Evolutionary conservation across 176 grass and related monocot genomes (phyloP).

Genomic region (Miscanthus lutarioriparius): DNA sequence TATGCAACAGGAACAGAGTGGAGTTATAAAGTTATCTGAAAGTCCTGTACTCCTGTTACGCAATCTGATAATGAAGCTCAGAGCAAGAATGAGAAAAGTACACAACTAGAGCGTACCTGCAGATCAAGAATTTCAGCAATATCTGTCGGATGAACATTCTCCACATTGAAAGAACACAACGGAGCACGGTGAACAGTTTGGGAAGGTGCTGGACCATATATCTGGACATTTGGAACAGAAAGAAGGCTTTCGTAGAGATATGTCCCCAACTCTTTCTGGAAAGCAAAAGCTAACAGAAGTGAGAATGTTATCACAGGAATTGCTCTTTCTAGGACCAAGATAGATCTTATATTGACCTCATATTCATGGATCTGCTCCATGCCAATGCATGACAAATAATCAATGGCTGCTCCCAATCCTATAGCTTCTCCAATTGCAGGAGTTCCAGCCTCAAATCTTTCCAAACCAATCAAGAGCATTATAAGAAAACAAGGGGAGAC

Average conservation of each 20-base stretch:
- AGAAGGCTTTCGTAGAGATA: conserved; percentile 49
- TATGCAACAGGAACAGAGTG: neutral
- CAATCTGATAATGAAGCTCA: neutral
- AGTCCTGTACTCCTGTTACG: neutral
- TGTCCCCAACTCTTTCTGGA: conserved; percentile 6
- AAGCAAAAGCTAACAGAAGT: conserved; percentile 25
- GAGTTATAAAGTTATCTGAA: neutral
- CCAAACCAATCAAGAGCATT: neutral
- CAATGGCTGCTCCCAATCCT: conserved; percentile 78
- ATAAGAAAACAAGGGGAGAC: neutral
- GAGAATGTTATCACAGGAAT: conserved; percentile 39
- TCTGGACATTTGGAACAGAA: conserved; percentile 63
- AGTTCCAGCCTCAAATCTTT: conserved; percentile 95
- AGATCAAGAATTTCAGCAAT: conserved; percentile 85
- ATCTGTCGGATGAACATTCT: conserved; percentile 92
- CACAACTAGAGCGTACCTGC: conserved; percentile 52
- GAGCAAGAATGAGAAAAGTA: neutral
- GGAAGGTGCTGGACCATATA: conserved; percentile 76
- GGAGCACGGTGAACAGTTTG: conserved; percentile 54
- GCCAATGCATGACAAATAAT: conserved; percentile 75
- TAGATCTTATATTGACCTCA: conserved; percentile 46
- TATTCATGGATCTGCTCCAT: conserved; percentile 88
- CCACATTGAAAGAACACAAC: conserved; percentile 87
- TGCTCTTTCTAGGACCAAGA: conserved; percentile 18
- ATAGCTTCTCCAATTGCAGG: conserved; percentile 91